Percentiles rank a stretch among this genome's conserved stretches.
These are phyloP conservation scores for Flammula alnicola DNA, from an alignment of 1,284 basidiomycete species.

Conservation along the genomic window DNA sequence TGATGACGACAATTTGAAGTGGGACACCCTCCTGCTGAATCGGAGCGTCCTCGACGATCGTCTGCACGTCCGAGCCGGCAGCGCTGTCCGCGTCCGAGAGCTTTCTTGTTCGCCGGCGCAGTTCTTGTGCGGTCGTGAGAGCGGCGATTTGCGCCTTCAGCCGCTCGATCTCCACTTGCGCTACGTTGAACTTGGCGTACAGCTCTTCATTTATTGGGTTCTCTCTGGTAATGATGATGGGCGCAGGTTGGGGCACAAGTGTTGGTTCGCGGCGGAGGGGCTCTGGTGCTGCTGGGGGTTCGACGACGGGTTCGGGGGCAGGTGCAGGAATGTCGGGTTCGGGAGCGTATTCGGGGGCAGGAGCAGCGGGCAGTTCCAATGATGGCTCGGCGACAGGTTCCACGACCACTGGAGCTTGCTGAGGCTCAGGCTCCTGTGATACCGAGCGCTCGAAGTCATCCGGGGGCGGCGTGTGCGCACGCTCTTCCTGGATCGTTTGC, in stretches of 20 bases:
- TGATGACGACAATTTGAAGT: slow-evolving; percentile 85
- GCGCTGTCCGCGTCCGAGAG: slow-evolving; percentile 60
- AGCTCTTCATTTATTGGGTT: slow-evolving; percentile 55
- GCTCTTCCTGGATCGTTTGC: slow-evolving; percentile 25
- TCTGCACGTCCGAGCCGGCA: slow-evolving; percentile 58
- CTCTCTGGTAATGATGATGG: slow-evolving; percentile 32
- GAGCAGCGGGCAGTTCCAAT: too few relatives aligned
- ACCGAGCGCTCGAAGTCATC: slow-evolving; percentile 44
- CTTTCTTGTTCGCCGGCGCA: slow-evolving; percentile 58
- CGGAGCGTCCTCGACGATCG: slow-evolving; percentile 59
- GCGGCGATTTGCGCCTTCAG: slow-evolving; percentile 65
- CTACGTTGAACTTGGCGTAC: slow-evolving; percentile 60
- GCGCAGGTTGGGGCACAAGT: too few relatives aligned
- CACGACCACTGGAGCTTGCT: slow-evolving; percentile 22
- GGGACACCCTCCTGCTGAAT: slow-evolving; percentile 82
- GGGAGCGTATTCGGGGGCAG: slow-evolving; percentile 16
- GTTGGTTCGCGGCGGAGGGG: too few relatives aligned
- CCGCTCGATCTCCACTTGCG: slow-evolving; percentile 75
- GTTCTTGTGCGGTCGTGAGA: slow-evolving; percentile 53
- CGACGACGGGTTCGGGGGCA: slow-evolving; percentile 22
- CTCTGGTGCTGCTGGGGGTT: slow-evolving; percentile 22
- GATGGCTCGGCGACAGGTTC: slow-evolving; percentile 18
- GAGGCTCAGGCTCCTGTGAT: slow-evolving; percentile 41
- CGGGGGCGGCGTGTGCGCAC: slow-evolving; percentile 41
- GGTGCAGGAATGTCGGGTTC: slow-evolving; percentile 19